Evolutionary conservation across 345 rosid genomes (phyloP).

Genomic region (Anastatica hierochuntica): DNA sequence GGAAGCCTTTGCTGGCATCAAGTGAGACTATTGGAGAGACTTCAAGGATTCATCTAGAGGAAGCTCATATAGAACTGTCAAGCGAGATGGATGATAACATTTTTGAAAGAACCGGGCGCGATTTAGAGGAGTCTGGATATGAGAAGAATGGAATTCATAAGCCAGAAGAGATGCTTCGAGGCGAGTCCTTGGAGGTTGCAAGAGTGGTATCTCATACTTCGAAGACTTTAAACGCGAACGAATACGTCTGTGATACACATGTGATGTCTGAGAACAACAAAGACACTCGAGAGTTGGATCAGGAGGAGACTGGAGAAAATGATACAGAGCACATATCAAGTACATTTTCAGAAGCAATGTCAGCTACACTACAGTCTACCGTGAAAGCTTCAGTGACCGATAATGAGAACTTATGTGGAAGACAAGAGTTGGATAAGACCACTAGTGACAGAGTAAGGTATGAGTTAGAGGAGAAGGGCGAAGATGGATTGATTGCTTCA

Average conservation of each 20-base stretch:
- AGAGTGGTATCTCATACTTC: neutral
- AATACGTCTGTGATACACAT: neutral
- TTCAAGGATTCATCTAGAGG: constrained; percentile 13
- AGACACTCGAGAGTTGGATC: neutral
- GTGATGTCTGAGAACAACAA: neutral
- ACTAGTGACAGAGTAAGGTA: neutral
- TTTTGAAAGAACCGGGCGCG: neutral
- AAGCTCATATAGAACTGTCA: constrained; percentile 7
- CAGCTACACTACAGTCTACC: constrained; percentile 8
- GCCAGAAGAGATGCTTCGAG: neutral
- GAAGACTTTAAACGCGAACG: neutral
- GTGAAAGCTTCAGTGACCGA: constrained; percentile 1
- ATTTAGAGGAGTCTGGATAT: constrained; percentile 10
- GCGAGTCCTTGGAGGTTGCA: constrained; percentile 4
- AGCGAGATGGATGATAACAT: neutral
- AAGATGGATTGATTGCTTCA: neutral
- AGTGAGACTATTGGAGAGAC: neutral
- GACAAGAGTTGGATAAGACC: constrained; percentile 8
- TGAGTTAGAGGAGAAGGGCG: constrained; percentile 5
- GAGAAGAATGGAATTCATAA: neutral
- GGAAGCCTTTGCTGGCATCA: constrained; percentile 5
- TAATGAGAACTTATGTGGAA: neutral
- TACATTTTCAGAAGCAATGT: neutral
- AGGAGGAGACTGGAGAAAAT: constrained; percentile 8
- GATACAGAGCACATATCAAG: neutral